A percentile compares a stretch with the other conserved stretches of the same genome.
phyloP scores from a whole-genome alignment of 2,329 filamentous ascomycete species.

The Nakataea oryzae region DNA sequence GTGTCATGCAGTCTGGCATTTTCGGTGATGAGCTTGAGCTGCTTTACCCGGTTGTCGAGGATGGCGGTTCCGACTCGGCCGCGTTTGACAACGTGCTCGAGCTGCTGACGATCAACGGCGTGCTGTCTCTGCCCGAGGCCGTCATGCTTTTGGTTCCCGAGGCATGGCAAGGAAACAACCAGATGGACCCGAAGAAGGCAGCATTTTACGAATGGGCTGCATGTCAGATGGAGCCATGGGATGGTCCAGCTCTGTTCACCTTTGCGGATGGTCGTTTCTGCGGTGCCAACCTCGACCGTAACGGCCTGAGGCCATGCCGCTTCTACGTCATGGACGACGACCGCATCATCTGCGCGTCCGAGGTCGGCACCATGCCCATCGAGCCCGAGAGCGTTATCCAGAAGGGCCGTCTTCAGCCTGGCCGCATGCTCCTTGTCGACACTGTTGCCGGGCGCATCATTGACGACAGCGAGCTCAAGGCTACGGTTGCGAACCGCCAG shows the following conservation, averaged over 20 bases:
- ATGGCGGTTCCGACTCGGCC: slow-evolving; percentile 91
- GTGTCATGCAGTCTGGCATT: slow-evolving; percentile 83
- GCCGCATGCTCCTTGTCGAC: slow-evolving; percentile 92
- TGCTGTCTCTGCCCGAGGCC: slow-evolving; percentile 87
- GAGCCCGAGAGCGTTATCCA: slow-evolving; percentile 85
- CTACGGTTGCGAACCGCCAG: slow-evolving; percentile 72
- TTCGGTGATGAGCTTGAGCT: slow-evolving; percentile 87
- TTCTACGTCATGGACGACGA: slow-evolving; percentile 97
- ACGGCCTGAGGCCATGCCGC: slow-evolving; percentile 87
- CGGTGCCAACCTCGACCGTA: slow-evolving; percentile 91
- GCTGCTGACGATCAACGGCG: slow-evolving; percentile 87
- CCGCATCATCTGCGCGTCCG: slow-evolving; percentile 92
- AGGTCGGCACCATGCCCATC: slow-evolving; percentile 86
- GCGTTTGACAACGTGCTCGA: slow-evolving; percentile 97
- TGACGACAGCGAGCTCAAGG: slow-evolving; percentile 85
- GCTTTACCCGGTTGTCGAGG: slow-evolving; percentile 91
- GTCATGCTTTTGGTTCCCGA: slow-evolving; percentile 99
- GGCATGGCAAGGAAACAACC: slow-evolving; percentile 88
- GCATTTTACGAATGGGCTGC: slow-evolving; percentile 98
- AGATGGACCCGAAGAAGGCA: slow-evolving; percentile 90
- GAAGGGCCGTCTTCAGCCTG: slow-evolving; percentile 88
- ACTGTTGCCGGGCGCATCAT: slow-evolving; percentile 85
- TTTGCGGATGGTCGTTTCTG: slow-evolving; percentile 96
- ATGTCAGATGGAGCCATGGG: slow-evolving; percentile 98
- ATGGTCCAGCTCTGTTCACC: slow-evolving; percentile 91